These are phyloP conservation scores for Scutellaria galericulata DNA, from an alignment of 257 asterid genomes.

Conservation along the genomic window DNA sequence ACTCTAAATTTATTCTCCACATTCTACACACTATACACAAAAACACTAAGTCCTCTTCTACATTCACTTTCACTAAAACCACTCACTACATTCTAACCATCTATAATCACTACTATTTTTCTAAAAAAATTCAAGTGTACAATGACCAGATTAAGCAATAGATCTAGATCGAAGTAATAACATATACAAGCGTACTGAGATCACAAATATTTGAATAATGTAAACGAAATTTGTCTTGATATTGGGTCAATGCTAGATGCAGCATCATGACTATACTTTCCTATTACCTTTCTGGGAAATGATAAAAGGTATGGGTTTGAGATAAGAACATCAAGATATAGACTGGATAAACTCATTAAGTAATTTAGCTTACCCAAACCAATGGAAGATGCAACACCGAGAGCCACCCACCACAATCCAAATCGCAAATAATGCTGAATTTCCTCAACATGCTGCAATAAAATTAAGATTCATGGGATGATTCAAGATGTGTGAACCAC, in stretches of 20 bases:
- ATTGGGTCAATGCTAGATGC: conserved; percentile 13
- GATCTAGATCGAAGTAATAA: background rate
- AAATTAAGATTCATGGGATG: conserved; percentile 14
- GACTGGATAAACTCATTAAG: conserved; percentile 15
- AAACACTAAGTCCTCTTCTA: too few relatives aligned
- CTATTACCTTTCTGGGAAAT: background rate
- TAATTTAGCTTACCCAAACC: conserved; percentile 76
- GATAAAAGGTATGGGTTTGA: background rate
- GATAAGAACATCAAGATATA: conserved; percentile 22
- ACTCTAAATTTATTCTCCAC: too few relatives aligned
- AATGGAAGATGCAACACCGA: conserved; percentile 97
- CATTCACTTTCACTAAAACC: too few relatives aligned
- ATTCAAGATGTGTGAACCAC: conserved; percentile 26
- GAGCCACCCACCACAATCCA: conserved; percentile 95
- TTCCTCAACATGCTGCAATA: conserved; percentile 81
- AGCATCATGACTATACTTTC: background rate
- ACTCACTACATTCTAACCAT: too few relatives aligned
- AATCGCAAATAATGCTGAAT: conserved; percentile 60
- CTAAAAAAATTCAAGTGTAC: background rate
- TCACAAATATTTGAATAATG: background rate
- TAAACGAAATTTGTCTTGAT: background rate
- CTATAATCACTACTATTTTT: too few relatives aligned
- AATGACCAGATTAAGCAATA: background rate
- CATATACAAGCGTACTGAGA: background rate
- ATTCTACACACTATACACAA: too few relatives aligned